These are phyloP conservation scores for Theileria parva DNA, from an alignment of 169 alveolate species.

Conservation along the genomic window DNA sequence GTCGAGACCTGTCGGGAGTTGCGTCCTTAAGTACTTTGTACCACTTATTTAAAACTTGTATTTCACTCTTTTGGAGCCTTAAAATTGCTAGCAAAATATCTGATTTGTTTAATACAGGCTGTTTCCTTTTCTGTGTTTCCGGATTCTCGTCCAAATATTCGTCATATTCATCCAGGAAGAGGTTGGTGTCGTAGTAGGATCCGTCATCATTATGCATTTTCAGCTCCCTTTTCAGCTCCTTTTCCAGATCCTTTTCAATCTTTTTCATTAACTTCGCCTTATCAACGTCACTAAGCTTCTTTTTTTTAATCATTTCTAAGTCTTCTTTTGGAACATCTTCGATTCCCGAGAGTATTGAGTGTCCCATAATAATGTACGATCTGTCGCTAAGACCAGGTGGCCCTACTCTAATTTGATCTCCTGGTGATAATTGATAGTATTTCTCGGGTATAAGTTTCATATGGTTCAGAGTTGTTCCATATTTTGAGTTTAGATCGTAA, in stretches of 20 bases:
- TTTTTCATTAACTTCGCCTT: slow-evolving; percentile 36
- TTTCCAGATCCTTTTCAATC: slow-evolving; percentile 10
- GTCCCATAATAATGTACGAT: slow-evolving; percentile 36
- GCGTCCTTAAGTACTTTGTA: slow-evolving; percentile 32
- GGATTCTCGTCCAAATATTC: slow-evolving; percentile 49
- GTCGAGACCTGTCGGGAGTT: background rate
- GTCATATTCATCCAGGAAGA: slow-evolving; percentile 57
- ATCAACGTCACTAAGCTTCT: slow-evolving; percentile 7
- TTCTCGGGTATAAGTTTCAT: slow-evolving; percentile 29
- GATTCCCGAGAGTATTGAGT: slow-evolving; percentile 28
- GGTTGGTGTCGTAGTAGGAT: slow-evolving; percentile 58
- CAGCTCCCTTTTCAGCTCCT: slow-evolving; percentile 20
- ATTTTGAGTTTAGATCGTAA: slow-evolving; percentile 51
- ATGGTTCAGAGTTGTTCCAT: slow-evolving; percentile 63
- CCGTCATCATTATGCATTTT: slow-evolving; percentile 26
- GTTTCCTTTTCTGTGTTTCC: background rate
- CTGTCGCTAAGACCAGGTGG: slow-evolving; percentile 42
- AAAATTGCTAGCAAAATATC: slow-evolving; percentile 26
- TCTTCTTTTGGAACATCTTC: background rate
- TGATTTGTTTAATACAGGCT: slow-evolving; percentile 32
- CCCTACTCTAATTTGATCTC: slow-evolving; percentile 68
- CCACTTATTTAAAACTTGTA: slow-evolving; percentile 56
- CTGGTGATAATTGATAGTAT: slow-evolving; percentile 43
- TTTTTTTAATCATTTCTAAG: slow-evolving; percentile 1
- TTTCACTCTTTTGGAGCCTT: slow-evolving; percentile 37